Evolutionary conservation across 371 early-diverging fungal species (phyloP).

Genomic region (Blakeslea trispora): DNA sequence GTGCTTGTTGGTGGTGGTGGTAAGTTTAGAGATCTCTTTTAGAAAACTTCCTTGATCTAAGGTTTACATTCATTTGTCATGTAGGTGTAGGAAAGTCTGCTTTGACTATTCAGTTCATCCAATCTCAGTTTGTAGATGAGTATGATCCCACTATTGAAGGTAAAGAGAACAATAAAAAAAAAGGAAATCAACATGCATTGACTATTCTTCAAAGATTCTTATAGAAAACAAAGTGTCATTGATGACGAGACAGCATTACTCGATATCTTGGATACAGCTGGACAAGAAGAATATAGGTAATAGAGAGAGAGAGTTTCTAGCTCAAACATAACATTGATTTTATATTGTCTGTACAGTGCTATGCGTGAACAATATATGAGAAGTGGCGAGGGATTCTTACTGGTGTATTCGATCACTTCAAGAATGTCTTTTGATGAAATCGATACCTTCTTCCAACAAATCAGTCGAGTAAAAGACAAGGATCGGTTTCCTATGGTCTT

Average conservation of each 20-base stretch:
- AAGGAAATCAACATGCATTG: too few species aligned
- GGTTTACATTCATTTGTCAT: neutral
- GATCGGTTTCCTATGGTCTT: constrained; percentile 87
- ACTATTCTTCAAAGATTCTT: too few species aligned
- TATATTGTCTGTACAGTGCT: constrained; percentile 41
- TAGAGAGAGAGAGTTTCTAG: neutral
- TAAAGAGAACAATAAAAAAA: too few species aligned
- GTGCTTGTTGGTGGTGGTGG: constrained; percentile 91
- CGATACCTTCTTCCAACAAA: constrained; percentile 72
- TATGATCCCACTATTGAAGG: constrained; percentile 96
- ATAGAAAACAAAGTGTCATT: constrained; percentile 86
- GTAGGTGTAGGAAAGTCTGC: constrained; percentile 87
- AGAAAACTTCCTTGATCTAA: neutral
- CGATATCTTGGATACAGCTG: constrained; percentile 93
- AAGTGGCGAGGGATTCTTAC: constrained; percentile 54
- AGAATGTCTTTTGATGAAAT: constrained; percentile 84
- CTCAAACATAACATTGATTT: neutral
- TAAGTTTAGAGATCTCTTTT: constrained; percentile 19
- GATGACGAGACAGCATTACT: constrained; percentile 83
- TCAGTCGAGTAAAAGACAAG: constrained; percentile 80
- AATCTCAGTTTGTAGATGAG: constrained; percentile 89
- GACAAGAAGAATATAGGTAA: constrained; percentile 90
- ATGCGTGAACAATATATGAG: constrained; percentile 84
- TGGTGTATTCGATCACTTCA: constrained; percentile 74
- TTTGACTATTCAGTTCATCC: constrained; percentile 90